Evolutionary conservation across 2,329 filamentous ascomycete genomes (phyloP), one percentile per base, ranked within the genome.

Genomic region (Fusarium sp.): DNA sequence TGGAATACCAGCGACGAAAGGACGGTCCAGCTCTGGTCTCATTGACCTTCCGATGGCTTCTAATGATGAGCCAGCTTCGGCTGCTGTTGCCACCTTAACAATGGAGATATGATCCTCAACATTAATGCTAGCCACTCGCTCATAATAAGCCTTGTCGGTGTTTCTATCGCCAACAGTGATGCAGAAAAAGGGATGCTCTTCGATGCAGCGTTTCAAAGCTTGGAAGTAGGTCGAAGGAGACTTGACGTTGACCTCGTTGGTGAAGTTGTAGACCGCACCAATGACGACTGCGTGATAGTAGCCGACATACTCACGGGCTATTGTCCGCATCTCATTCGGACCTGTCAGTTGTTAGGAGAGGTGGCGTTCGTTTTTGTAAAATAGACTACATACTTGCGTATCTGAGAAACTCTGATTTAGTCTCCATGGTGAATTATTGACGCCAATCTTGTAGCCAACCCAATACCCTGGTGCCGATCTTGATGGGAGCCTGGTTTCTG

Each of bases 261-360:
- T 10, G 9, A 72, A 65, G 17, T 63, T 58, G 31, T 73, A 73
- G 14, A 70, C 56, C 9, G 58, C 69, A 15, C 71, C 71, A 17
- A 73, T 66, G 2, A 71, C 48, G 4, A 73, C 66, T 27, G 71
- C 71, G 9, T 73, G 43, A 21, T 73, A 73, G 21, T 69, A 65
- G 8, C 71, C 71, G 4, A 54, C 31, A 47, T 72, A 61, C 23
- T 73, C 71, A 11, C 71, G 71, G 20, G 52, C 60, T 37, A 73
- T 59, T 10, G 66, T 65, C 5, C 71, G 63, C 64, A 64, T 67
- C 23, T 73, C 71, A 58, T 69, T 72, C 1, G 71, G 71, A 11
- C 69, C 71, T 73, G 7, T 15, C 11, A 8, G 29, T 7, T 20
- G 52, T 47, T 27, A 54, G 41, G 25, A 17, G 15, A 36, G 4